phyloP scores from a whole-genome alignment of 2,329 filamentous ascomycete genomes.

The Rutstroemia sp. region DNA sequence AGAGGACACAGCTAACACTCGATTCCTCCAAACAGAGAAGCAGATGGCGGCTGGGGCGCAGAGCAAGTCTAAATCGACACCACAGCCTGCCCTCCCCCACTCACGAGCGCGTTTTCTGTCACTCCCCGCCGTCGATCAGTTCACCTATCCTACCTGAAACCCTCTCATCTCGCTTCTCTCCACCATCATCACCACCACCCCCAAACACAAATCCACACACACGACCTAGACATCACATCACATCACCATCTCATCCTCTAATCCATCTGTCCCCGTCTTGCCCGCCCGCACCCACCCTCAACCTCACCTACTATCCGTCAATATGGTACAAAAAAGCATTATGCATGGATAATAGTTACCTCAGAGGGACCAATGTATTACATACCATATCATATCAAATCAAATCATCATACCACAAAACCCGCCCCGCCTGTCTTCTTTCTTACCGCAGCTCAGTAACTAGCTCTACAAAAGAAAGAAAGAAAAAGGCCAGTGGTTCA shows the following conservation, averaged over 20 bases:
- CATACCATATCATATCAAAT: background rate
- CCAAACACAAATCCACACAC: background rate
- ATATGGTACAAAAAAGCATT: background rate
- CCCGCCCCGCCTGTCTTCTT: background rate
- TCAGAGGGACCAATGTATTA: background rate
- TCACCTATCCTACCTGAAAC: no score
- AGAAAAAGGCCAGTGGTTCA: background rate
- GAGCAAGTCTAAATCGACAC: conserved; percentile 25
- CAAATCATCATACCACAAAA: background rate
- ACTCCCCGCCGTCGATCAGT: background rate
- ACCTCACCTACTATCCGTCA: background rate
- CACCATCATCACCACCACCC: background rate
- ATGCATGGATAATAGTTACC: background rate
- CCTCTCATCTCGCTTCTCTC: background rate
- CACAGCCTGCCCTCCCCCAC: no score
- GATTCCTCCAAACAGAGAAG: conserved; percentile 34
- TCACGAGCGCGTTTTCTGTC: no score
- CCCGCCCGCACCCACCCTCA: no score
- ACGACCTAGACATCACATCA: no score
- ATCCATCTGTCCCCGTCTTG: no score
- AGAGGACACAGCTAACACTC: background rate
- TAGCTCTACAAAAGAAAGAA: background rate
- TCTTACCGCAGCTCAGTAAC: background rate
- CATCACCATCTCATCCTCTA: no score
- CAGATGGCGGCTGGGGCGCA: conserved; percentile 29